These are phyloP conservation scores for Alternaria incomplexa DNA, from an alignment of 2,329 filamentous ascomycete species.

Conservation along the genomic window DNA sequence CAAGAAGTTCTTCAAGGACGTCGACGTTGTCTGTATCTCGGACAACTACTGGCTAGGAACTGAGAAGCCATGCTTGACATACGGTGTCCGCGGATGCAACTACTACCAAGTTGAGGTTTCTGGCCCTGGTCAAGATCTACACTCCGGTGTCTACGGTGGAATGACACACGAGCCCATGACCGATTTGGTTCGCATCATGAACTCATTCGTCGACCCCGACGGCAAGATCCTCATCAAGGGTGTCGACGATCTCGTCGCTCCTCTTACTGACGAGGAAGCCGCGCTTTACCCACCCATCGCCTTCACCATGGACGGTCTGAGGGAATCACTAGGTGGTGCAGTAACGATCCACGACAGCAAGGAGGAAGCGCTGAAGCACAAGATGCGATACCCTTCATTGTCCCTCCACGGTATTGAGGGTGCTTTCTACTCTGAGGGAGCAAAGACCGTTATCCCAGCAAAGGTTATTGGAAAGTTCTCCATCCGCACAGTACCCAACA, in stretches of 20 bases:
- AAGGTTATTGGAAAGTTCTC: slow-evolving; percentile 99
- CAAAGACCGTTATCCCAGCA: slow-evolving; percentile 97
- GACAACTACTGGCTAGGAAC: slow-evolving; percentile 99
- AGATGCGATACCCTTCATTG: slow-evolving; percentile 93
- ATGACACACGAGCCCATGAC: slow-evolving; percentile 99
- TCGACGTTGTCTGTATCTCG: slow-evolving; percentile 96
- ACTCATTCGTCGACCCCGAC: slow-evolving; percentile 82
- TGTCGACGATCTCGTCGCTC: slow-evolving; percentile 89
- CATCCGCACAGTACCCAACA: slow-evolving; percentile 95
- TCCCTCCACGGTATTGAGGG: slow-evolving; percentile 95
- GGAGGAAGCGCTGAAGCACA: slow-evolving; percentile 90
- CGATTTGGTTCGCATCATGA: slow-evolving; percentile 83
- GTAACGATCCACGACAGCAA: slow-evolving; percentile 89
- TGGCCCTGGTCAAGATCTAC: slow-evolving; percentile 89
- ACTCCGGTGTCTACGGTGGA: slow-evolving; percentile 96
- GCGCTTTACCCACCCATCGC: slow-evolving; percentile 86
- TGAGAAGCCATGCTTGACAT: slow-evolving; percentile 97
- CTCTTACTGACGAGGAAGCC: slow-evolving; percentile 85
- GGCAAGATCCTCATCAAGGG: slow-evolving; percentile 96
- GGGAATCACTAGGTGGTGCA: slow-evolving; percentile 87
- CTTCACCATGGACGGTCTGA: slow-evolving; percentile 95
- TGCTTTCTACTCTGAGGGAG: slow-evolving; percentile 89
- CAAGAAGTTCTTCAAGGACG: slow-evolving; percentile 92
- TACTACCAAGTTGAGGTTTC: slow-evolving; percentile 94
- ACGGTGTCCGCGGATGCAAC: slow-evolving; percentile 95